Base-by-base conservation (phyloP, 495 filamentous ascomycete genomes). In the Delitschia confertaspora region DNA sequence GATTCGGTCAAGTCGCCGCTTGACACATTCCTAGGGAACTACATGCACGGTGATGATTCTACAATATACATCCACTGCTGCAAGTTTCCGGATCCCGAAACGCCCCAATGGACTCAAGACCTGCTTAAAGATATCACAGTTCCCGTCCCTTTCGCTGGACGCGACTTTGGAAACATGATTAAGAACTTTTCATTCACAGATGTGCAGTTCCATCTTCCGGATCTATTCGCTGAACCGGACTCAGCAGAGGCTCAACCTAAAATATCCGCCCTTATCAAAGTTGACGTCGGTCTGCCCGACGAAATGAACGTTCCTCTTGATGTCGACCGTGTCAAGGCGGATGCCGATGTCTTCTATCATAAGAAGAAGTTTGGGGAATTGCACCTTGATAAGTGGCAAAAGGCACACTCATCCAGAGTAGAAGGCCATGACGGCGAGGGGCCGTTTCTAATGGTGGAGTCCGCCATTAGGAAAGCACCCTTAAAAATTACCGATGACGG, bases 301-400 rank as follows among this genome's bases (percentile, higher is more conserved):
- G 80, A 94, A 59, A 82, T 95, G 74, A 84, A 88, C 50, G 80
- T 98, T 53, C 68, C 72, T 10, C 61, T 98, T 32, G 72, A 84
- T 45, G 85, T 95, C 42, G 76, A 73, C 17, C 69, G 66, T 33
- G 75, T 96, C 25, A 74, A 77, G 21, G 86, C 89, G 4, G 72
- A 70, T 30, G 80, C 88, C 4, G 78, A 88, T 53, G 78, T 95
- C 1, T 85, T 69, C 42, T 95, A 93, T 57, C 66, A 80, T 33
- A 70, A 69, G 11, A 65, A 78, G 32, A 81, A 83, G 55, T 74
- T 98, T 38, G 91, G 91, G 10, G 65, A 75, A 20, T 69, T 98
- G 11, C 72, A 87, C 53, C 56, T 96, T 26, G 58, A 70, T 13
- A 69, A 88, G 52, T 98, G 88, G 89, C 85, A 93, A 57, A 64